phyloP scores from a whole-genome alignment of 1,139 yeast species.

The Schwanniomyces etchellsii region DNA sequence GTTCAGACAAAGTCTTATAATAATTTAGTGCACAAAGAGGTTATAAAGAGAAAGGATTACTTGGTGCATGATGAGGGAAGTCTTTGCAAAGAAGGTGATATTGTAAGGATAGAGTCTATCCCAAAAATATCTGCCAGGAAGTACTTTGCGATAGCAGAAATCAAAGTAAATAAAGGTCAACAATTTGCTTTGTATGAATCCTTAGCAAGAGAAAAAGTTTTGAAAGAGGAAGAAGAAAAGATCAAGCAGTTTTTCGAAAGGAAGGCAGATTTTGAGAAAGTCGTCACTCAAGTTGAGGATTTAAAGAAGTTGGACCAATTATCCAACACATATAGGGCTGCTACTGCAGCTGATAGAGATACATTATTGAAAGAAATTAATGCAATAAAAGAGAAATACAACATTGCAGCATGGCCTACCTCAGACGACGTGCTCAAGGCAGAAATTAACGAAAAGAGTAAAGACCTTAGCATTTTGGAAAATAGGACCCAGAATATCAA shows the following conservation, averaged over 20 bases:
- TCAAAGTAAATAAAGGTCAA: conserved; percentile 83
- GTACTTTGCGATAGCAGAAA: conserved; percentile 90
- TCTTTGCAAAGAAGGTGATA: conserved; percentile 89
- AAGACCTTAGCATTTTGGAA: conserved; percentile 20
- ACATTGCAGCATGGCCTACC: conserved; percentile 57
- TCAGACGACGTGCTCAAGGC: conserved; percentile 33
- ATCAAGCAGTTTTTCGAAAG: conserved; percentile 44
- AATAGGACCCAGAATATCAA: conserved; percentile 24
- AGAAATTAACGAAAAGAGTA: conserved; percentile 20
- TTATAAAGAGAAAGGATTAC: conserved; percentile 74
- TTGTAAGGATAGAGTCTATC: conserved; percentile 87
- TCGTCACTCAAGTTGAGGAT: conserved; percentile 42
- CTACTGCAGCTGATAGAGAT: conserved; percentile 32
- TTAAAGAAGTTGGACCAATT: conserved; percentile 41
- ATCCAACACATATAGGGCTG: conserved; percentile 26
- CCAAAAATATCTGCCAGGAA: conserved; percentile 82
- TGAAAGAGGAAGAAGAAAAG: conserved; percentile 52
- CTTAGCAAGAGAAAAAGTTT: conserved; percentile 64
- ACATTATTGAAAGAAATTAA: conserved; percentile 37
- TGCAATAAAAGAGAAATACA: conserved; percentile 45
- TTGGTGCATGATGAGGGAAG: conserved; percentile 92
- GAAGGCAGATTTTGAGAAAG: conserved; percentile 32
- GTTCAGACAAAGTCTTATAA: conserved; percentile 71
- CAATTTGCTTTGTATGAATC: conserved; percentile 78
- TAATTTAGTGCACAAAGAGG: conserved; percentile 67